Conservation (phyloP, 192 early-diverging fungal genomes). For the Podila verticillata region DNA sequence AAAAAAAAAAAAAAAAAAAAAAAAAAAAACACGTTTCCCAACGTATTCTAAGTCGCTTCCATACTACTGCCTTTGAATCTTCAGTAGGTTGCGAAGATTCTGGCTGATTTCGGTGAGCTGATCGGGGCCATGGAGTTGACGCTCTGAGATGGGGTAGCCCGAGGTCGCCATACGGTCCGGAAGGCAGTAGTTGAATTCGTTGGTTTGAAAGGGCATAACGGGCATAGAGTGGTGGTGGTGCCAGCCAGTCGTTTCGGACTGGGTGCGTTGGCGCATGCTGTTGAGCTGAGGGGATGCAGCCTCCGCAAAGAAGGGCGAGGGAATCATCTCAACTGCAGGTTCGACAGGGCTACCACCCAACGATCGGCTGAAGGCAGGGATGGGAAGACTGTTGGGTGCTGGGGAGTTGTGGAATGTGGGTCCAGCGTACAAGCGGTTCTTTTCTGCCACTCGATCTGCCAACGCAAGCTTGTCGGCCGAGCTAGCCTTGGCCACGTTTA, state of each 20-base stretch:
- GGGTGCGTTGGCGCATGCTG: conserved; percentile 25
- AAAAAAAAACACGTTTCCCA: not conserved
- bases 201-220: not conserved
- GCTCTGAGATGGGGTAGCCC: conserved; percentile 26
- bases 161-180: conserved; percentile 53
- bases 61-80: conserved; percentile 52
- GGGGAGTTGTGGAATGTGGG: conserved; percentile 67
- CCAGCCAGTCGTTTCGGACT: conserved; percentile 27
- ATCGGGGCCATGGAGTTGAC: conserved; percentile 4
- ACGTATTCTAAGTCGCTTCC: too few species aligned
- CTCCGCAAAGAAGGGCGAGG: conserved; percentile 31
- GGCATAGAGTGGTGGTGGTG: conserved; percentile 19
- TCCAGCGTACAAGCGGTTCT: conserved; percentile 57
- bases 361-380: conserved; percentile 53
- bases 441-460: conserved; percentile 20
- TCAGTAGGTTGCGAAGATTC: conserved; percentile 55
- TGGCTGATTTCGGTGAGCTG: conserved; percentile 57
- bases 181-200: conserved; percentile 15
- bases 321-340: not conserved
- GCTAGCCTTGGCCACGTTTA: conserved; percentile 14
- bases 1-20: conserved; percentile 8
- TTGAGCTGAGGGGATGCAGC: conserved; percentile 31
- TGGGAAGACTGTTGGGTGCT: conserved; percentile 61
- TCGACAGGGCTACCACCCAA: conserved; percentile 10
- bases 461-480: conserved; percentile 28